phyloP scores from a whole-genome alignment of 2,329 filamentous ascomycete genomes.

The Alternaria brassicicola region DNA sequence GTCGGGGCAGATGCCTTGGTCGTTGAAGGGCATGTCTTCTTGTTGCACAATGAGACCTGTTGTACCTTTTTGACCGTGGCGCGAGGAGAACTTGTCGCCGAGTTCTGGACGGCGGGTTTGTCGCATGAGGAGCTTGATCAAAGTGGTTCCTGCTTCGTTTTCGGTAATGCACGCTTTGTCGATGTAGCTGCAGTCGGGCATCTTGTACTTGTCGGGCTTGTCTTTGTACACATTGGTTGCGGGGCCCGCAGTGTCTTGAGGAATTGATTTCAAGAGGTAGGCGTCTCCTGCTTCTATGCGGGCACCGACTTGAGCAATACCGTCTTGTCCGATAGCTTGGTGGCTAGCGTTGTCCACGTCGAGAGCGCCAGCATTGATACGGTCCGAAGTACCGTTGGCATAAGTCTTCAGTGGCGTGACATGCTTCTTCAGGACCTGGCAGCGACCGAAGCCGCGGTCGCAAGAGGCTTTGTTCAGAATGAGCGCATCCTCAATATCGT shows the following conservation, averaged over 20 bases:
- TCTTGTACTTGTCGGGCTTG: slow-evolving; percentile 76
- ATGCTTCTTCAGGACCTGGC: slow-evolving; percentile 97
- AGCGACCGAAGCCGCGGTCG: slow-evolving; percentile 93
- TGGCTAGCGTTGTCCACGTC: slow-evolving; percentile 62
- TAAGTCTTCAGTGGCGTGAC: slow-evolving; percentile 86
- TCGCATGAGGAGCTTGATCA: slow-evolving; percentile 94
- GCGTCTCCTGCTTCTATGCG: slow-evolving; percentile 78
- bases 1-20: slow-evolving; percentile 88
- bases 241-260: slow-evolving; percentile 75
- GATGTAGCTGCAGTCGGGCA: slow-evolving; percentile 84
- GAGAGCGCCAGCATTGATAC: slow-evolving; percentile 52
- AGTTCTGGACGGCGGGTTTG: slow-evolving; percentile 94
- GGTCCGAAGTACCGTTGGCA: slow-evolving; percentile 73
- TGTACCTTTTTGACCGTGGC: slow-evolving; percentile 97
- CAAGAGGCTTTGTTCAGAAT: slow-evolving; percentile 96
- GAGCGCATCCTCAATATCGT: slow-evolving; percentile 98
- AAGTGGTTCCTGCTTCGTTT: slow-evolving; percentile 80
- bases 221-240: slow-evolving; percentile 70
- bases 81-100: slow-evolving; percentile 97
- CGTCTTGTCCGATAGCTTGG: slow-evolving; percentile 80
- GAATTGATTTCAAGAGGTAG: slow-evolving; percentile 89
- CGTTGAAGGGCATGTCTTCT: slow-evolving; percentile 95
- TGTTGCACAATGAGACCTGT: slow-evolving; percentile 96
- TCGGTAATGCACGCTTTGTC: slow-evolving; percentile 96
- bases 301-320: slow-evolving; percentile 84